phyloP scores from a whole-genome alignment of 495 filamentous ascomycete genomes.

The Neurospora sp. region DNA sequence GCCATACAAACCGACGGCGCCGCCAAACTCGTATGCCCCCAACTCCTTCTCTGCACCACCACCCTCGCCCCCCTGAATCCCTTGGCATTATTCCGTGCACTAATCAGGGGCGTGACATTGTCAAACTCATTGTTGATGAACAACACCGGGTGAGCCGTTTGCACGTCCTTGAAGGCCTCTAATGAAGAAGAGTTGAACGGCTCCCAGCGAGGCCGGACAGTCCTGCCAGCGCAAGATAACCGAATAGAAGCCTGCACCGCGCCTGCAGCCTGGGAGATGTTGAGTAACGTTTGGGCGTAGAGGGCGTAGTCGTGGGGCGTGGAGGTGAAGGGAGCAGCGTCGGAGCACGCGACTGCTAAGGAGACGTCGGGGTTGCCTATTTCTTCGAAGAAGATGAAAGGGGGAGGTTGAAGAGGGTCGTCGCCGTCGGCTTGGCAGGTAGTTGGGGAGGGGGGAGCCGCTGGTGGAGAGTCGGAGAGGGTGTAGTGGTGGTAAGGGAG shows the following conservation, averaged over 20 bases:
- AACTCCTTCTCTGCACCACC: slow-evolving; percentile 41
- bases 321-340: slow-evolving; percentile 34
- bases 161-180: background rate
- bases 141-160: slow-evolving; percentile 42
- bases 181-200: slow-evolving; percentile 19
- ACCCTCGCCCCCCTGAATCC: slow-evolving; percentile 42
- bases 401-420: slow-evolving; percentile 5
- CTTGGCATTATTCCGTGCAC: slow-evolving; percentile 39
- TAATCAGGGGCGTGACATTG: slow-evolving; percentile 44
- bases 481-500: slow-evolving; percentile 40
- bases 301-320: slow-evolving; percentile 34
- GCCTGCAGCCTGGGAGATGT: slow-evolving; percentile 41
- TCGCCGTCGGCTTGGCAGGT: slow-evolving; percentile 24
- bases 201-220: slow-evolving; percentile 46
- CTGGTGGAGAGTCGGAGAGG: slow-evolving; percentile 19
- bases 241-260: slow-evolving; percentile 49
- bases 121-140: slow-evolving; percentile 47
- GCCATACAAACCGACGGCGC: slow-evolving; percentile 27
- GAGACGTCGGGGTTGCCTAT: slow-evolving; percentile 39
- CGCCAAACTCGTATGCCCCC: slow-evolving; percentile 34
- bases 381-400: slow-evolving; percentile 15
- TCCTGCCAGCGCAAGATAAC: slow-evolving; percentile 49
- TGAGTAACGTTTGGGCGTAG: slow-evolving; percentile 34
- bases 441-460: slow-evolving; percentile 14
- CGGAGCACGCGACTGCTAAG: slow-evolving; percentile 53